Conservation (phyloP, 2,329 filamentous ascomycete species). For the Cadophora sp. region DNA sequence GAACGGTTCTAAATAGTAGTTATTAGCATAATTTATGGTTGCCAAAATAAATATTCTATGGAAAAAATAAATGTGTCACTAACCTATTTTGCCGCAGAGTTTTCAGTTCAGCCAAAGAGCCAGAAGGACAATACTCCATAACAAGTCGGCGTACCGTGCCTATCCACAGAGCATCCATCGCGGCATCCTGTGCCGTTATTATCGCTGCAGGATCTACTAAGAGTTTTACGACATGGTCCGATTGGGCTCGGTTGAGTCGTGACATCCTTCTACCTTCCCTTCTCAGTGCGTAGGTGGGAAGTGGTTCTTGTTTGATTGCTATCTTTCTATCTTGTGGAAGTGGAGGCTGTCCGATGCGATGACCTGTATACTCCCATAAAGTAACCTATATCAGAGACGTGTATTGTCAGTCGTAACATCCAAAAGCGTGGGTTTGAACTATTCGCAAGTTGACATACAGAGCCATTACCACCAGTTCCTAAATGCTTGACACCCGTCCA, state of each 20-base stretch:
- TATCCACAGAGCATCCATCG: neutral
- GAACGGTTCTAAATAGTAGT: neutral
- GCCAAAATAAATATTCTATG: too few species aligned
- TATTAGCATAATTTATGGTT: neutral
- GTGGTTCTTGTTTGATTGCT: neutral
- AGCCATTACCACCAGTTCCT: neutral
- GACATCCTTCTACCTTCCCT: neutral
- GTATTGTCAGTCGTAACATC: neutral
- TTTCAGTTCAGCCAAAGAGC: neutral
- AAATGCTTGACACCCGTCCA: conserved; percentile 5
- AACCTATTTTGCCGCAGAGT: neutral
- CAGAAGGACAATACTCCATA: neutral
- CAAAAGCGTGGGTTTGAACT: neutral
- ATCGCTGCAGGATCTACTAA: neutral
- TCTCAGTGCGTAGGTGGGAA: too few species aligned
- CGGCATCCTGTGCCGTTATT: neutral
- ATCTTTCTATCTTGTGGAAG: neutral
- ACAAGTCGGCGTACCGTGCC: neutral
- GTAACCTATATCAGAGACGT: neutral
- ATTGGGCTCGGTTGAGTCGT: neutral
- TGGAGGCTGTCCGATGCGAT: neutral
- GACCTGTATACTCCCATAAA: neutral
- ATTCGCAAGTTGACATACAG: neutral
- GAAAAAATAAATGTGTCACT: neutral
- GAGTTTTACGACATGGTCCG: neutral